Evolutionary conservation across 495 filamentous ascomycete species (phyloP).

Genomic region (Parmelia sp.): DNA sequence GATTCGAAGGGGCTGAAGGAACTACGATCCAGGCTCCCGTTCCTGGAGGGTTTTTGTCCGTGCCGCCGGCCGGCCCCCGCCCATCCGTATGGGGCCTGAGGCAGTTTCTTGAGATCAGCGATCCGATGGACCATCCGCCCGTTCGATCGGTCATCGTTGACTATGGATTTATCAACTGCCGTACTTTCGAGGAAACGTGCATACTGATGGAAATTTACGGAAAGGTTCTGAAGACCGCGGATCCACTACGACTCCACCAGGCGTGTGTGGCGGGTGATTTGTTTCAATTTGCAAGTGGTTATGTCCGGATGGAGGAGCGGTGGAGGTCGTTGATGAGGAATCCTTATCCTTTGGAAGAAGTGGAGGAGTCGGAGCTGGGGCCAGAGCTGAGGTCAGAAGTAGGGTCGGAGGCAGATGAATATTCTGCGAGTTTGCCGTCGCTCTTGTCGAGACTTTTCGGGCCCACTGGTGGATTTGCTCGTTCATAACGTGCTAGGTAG

Average conservation of each 20-base stretch:
- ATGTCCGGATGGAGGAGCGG: slow-evolving; percentile 29
- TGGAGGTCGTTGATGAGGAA: slow-evolving; percentile 32
- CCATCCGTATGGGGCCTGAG: slow-evolving; percentile 32
- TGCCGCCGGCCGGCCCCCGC: slow-evolving; percentile 22
- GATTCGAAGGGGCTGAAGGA: slow-evolving; percentile 31
- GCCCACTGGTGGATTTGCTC: no score
- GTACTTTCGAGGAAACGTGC: slow-evolving; percentile 32
- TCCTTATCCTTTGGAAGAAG: slow-evolving; percentile 28
- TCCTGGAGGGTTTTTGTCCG: slow-evolving; percentile 29
- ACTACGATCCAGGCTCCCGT: slow-evolving; percentile 24
- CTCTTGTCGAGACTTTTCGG: no score
- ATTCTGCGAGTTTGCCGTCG: slow-evolving; percentile 19
- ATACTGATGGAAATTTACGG: slow-evolving; percentile 32
- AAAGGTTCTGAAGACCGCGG: slow-evolving; percentile 26
- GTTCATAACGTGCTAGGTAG: no score
- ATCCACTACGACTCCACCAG: slow-evolving; percentile 30
- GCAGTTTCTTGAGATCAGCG: slow-evolving; percentile 30
- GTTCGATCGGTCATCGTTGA: slow-evolving; percentile 25
- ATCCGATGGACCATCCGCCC: slow-evolving; percentile 27
- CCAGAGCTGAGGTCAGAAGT: slow-evolving; percentile 23
- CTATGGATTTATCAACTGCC: slow-evolving; percentile 33
- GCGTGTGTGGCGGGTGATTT: slow-evolving; percentile 27
- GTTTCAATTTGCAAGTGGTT: slow-evolving; percentile 28
- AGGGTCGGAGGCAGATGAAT: slow-evolving; percentile 22
- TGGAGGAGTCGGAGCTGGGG: slow-evolving; percentile 25